These are phyloP conservation scores for Manihot esculenta DNA, from an alignment of 441 rosid species.

Conservation along the genomic window DNA sequence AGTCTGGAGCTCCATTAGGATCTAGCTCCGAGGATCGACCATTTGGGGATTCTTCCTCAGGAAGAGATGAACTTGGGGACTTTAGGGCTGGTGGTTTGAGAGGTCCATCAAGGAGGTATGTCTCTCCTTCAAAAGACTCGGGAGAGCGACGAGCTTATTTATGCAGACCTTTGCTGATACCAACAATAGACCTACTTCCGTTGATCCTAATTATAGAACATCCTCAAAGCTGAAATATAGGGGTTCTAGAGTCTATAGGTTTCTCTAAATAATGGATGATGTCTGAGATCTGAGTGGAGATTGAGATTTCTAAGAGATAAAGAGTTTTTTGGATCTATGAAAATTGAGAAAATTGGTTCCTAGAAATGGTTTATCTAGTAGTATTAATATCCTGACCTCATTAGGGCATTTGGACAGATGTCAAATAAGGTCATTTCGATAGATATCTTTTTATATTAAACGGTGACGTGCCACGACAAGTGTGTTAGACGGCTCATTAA, in stretches of 20 bases:
- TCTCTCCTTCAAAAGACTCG: slow-evolving; percentile 64
- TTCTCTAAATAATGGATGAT: no score
- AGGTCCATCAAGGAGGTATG: slow-evolving; percentile 53
- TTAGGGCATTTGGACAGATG: no score
- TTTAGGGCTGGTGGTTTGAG: slow-evolving; percentile 51
- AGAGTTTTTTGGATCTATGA: no score
- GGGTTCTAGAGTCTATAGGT: slow-evolving; percentile 67
- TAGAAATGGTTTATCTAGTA: no score
- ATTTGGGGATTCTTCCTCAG: slow-evolving; percentile 57
- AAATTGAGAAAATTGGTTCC: no score
- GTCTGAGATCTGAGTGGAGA: no score
- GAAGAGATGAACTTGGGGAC: slow-evolving; percentile 60
- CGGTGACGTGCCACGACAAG: no score
- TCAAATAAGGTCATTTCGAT: no score
- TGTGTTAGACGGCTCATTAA: no score
- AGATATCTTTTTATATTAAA: no score
- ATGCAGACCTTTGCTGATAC: slow-evolving; percentile 52
- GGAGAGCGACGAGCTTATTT: slow-evolving; percentile 54
- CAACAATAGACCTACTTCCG: slow-evolving; percentile 51
- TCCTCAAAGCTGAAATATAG: slow-evolving; percentile 59
- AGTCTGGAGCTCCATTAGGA: slow-evolving; percentile 46
- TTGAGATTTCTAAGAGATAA: no score
- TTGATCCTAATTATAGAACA: slow-evolving; percentile 67
- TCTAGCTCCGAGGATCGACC: slow-evolving; percentile 54
- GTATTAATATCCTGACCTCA: no score